phyloP scores from a whole-genome alignment of 2,329 filamentous ascomycete species.

The Pseudogymnoascus sp. region DNA sequence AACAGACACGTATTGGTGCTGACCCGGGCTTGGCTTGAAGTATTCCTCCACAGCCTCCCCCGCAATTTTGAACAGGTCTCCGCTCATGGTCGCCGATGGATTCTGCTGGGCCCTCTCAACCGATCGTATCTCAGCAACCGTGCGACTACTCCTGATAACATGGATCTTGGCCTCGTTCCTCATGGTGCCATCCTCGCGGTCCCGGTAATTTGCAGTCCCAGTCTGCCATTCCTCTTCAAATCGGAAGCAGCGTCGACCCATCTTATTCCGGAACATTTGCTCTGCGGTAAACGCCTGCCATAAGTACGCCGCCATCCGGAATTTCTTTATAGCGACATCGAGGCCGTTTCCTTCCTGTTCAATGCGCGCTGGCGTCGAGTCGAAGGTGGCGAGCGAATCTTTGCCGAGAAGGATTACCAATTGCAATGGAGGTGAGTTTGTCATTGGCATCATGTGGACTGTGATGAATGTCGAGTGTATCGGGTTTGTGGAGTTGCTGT shows the following conservation, averaged over 20 bases:
- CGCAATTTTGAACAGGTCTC: slow-evolving; percentile 70
- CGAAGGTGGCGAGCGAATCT: slow-evolving; percentile 80
- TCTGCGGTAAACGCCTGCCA: slow-evolving; percentile 98
- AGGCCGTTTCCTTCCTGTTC: slow-evolving; percentile 77
- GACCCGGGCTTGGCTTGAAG: slow-evolving; percentile 66
- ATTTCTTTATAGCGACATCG: slow-evolving; percentile 77
- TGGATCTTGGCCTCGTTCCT: slow-evolving; percentile 89
- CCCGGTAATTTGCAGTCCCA: slow-evolving; percentile 70
- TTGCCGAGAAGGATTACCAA: slow-evolving; percentile 80
- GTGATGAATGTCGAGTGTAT: slow-evolving; percentile 74
- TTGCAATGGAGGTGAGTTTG: slow-evolving; percentile 74
- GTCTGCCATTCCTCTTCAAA: slow-evolving; percentile 94
- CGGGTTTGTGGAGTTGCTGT: slow-evolving; percentile 57
- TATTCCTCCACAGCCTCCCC: slow-evolving; percentile 69
- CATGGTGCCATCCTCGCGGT: slow-evolving; percentile 64
- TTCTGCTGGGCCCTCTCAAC: slow-evolving; percentile 75
- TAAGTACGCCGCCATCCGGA: slow-evolving; percentile 88
- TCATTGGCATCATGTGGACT: slow-evolving; percentile 78
- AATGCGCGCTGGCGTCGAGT: slow-evolving; percentile 67
- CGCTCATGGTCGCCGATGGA: slow-evolving; percentile 58
- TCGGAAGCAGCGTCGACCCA: slow-evolving; percentile 78
- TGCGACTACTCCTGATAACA: slow-evolving; percentile 74
- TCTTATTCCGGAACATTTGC: slow-evolving; percentile 85
- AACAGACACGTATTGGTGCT: slow-evolving; percentile 83
- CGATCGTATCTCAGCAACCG: slow-evolving; percentile 74